These are phyloP conservation scores for Solanum pennellii DNA, from an alignment of 257 asterid species.

Conservation along the genomic window DNA sequence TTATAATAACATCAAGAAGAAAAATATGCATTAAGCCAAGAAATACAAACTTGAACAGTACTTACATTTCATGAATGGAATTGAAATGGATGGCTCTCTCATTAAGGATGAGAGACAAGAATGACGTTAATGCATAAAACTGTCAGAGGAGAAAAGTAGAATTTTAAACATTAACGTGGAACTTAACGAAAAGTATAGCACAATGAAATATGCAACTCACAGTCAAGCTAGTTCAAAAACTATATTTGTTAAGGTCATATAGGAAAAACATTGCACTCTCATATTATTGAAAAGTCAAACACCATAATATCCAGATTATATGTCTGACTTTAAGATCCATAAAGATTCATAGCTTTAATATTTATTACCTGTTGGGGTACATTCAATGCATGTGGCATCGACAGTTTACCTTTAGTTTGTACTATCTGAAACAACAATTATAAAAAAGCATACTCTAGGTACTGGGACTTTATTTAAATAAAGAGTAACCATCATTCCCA, in stretches of 20 bases:
- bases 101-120: conserved; percentile 67
- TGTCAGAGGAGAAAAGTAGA: conserved; percentile 18
- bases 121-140: conserved; percentile 93
- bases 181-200: not conserved
- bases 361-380: not conserved
- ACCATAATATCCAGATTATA: not conserved
- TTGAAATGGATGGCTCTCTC: conserved; percentile 76
- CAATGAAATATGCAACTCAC: not conserved
- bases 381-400: not conserved
- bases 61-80: conserved; percentile 91
- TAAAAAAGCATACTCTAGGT: not conserved
- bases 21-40: not conserved
- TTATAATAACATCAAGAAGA: not conserved
- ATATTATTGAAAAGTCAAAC: not conserved
- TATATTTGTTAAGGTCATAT: not conserved
- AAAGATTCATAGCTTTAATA: not conserved
- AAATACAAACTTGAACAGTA: not conserved
- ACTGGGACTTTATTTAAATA: not conserved
- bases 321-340: not conserved
- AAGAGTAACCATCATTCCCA: not conserved
- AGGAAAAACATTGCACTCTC: not conserved
- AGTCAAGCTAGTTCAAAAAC: not conserved
- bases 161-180: not conserved
- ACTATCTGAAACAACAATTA: not conserved
- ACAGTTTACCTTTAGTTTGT: not conserved